Percentiles rank a stretch among this genome's conserved stretches.
Conservation (phyloP, 768 basidiomycete species). For the Tricholoma sp. region DNA sequence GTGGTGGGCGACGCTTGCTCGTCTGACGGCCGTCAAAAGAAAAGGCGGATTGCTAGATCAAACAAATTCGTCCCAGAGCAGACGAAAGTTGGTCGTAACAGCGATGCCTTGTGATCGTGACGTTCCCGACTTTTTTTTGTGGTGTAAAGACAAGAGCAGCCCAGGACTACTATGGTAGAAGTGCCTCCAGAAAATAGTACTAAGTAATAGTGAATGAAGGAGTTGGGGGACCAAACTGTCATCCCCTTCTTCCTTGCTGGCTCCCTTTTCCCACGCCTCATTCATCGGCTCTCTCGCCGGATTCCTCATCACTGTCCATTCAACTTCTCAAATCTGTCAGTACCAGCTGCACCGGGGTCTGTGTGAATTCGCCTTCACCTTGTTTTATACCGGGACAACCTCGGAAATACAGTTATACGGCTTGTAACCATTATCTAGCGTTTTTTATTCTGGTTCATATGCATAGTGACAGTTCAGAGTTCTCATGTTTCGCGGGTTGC, state of each 20-base stretch:
- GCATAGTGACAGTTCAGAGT: no score
- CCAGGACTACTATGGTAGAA: constrained; percentile 52
- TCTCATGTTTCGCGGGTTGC: no score
- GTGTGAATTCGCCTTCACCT: no score
- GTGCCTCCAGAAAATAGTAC: constrained; percentile 50
- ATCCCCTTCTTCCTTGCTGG: constrained; percentile 26
- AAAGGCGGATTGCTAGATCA: constrained; percentile 23
- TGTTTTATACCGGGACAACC: no score
- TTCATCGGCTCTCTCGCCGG: constrained; percentile 14
- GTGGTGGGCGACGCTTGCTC: constrained; percentile 28
- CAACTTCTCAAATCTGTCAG: constrained; percentile 12
- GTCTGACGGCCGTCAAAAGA: constrained; percentile 22
- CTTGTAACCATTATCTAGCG: no score
- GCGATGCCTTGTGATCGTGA: constrained; percentile 16
- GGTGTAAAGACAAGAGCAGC: constrained; percentile 32
- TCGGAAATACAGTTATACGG: no score
- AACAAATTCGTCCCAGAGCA: constrained; percentile 18
- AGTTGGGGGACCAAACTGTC: constrained; percentile 33
- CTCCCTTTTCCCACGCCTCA: constrained; percentile 31
- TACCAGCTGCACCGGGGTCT: no score
- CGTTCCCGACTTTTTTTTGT: constrained; percentile 17
- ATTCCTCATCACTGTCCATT: no score
- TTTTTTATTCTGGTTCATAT: no score
- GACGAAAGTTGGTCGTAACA: constrained; percentile 17
- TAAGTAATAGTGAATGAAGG: constrained; percentile 45